Evolutionary conservation across 176 grass and related monocot species (phyloP).

Genomic region (Oryza glumipatula): DNA sequence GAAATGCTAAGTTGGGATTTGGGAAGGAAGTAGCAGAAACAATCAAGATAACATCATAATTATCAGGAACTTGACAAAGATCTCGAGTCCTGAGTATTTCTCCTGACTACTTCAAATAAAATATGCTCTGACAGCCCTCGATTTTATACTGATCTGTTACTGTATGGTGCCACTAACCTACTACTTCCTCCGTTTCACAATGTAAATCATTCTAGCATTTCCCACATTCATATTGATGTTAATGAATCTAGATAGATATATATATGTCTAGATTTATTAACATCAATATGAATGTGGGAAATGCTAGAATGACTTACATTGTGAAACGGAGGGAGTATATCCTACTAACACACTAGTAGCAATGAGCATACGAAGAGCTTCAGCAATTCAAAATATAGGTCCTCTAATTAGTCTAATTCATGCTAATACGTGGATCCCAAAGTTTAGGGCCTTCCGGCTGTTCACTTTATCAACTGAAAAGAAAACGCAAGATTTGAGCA

Average conservation of each 20-base stretch:
- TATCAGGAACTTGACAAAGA: background rate
- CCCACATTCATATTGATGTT: no score
- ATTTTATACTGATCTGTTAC: background rate
- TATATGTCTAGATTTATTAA: no score
- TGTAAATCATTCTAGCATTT: no score
- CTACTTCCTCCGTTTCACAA: background rate
- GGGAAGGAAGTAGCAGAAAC: background rate
- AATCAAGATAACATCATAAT: background rate
- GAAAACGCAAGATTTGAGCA: slow-evolving; percentile 8
- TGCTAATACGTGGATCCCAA: background rate
- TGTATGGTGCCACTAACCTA: background rate
- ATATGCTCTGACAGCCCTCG: background rate
- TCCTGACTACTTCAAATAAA: background rate
- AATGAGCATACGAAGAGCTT: background rate
- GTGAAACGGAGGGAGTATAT: background rate
- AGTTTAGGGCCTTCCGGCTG: background rate
- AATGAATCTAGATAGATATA: no score
- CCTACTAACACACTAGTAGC: background rate
- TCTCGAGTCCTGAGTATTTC: background rate
- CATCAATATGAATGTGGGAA: no score
- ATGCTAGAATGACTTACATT: no score
- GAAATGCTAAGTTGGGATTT: background rate
- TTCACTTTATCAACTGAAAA: slow-evolving; percentile 2
- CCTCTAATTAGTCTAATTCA: slow-evolving; percentile 9
- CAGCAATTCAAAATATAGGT: background rate